Base-by-base conservation (phyloP, 176 grass and related monocot species). In the Aegilops bicornis region DNA sequence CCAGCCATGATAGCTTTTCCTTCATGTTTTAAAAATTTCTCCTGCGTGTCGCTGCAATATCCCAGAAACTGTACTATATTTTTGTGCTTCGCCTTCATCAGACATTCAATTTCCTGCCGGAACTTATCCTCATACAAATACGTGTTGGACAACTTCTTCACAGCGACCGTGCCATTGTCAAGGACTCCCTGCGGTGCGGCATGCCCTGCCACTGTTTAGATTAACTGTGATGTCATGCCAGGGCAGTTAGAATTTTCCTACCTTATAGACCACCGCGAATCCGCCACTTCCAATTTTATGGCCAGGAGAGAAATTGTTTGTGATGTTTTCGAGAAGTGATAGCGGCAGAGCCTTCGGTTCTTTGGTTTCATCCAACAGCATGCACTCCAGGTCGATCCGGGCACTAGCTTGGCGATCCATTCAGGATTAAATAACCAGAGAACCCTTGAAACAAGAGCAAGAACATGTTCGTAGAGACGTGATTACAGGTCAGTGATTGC, bases 231-330 rank as follows among this genome's bases (percentile, higher is more conserved):
- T 20, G 54, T 0, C 16, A 20, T 17, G 19, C 54, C 16, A 4
- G 22, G 22, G 10, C 22, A 8, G 17, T 59, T 59, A 9, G 20
- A 60, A n/a, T 60, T 60, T 8, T 10, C 2, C 0, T 80, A 80
- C 78, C 78, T 80, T 43, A 4, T 80, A 80, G 16, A 80, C 78
- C 23, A 66, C 36, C 9, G 60, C n/a, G 5, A 66, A 80, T 14
- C 78, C 78, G 9, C 78, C 78, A 29, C 24, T 0, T 20, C 79
- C 79, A 68, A 81, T 65, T 50, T 31, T 0, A 4, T 8, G 54
- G 20, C 7, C 19, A 39, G 23, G 1, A 40, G 56, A 63, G 13
- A 79, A 79, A 39, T 4, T 2, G 1, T 62, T 24, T n/a, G 77
- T 42, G 33, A 79, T 79, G 56, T 12, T 0, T 5, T 40, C 0